phyloP scores from a whole-genome alignment of 225 moss, liverwort and hornwort genomes.

The Rhytidiadelphus loreus region DNA sequence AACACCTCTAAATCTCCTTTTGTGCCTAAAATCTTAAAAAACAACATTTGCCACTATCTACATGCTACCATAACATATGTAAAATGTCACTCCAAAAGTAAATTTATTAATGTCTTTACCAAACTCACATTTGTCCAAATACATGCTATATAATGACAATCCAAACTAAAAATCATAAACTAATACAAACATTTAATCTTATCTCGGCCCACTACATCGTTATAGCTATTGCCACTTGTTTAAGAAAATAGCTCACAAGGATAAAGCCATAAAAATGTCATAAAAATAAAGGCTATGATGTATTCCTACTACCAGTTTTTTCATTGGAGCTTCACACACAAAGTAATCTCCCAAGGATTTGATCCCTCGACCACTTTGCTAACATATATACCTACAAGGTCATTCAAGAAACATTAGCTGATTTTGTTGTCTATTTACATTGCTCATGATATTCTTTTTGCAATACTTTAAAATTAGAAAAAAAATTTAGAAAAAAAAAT shows the following conservation, averaged over 20 bases:
- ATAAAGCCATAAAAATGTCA: background rate
- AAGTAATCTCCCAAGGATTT: too few species aligned
- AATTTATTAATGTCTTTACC: background rate
- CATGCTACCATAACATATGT: background rate
- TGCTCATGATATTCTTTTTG: too few species aligned
- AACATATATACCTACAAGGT: too few species aligned
- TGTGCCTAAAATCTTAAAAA: rapidly evolving
- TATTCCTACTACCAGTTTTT: background rate
- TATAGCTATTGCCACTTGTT: rapidly evolving
- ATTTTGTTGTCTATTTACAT: rapidly evolving
- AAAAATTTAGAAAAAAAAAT: too few species aligned
- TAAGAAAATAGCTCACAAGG: background rate
- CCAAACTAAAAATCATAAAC: background rate
- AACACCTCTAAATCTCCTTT: rapidly evolving
- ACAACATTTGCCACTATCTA: background rate
- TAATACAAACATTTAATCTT: background rate
- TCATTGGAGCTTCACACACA: too few species aligned
- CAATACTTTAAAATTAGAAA: too few species aligned
- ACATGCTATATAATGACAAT: rapidly evolving
- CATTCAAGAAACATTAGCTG: too few species aligned
- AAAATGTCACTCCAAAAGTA: background rate
- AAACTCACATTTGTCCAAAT: background rate
- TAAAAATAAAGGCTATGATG: too few species aligned
- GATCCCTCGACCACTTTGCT: too few species aligned
- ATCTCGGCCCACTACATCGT: rapidly evolving